phyloP scores from a whole-genome alignment of 2,329 filamentous ascomycete species.

The Nemania sp. region DNA sequence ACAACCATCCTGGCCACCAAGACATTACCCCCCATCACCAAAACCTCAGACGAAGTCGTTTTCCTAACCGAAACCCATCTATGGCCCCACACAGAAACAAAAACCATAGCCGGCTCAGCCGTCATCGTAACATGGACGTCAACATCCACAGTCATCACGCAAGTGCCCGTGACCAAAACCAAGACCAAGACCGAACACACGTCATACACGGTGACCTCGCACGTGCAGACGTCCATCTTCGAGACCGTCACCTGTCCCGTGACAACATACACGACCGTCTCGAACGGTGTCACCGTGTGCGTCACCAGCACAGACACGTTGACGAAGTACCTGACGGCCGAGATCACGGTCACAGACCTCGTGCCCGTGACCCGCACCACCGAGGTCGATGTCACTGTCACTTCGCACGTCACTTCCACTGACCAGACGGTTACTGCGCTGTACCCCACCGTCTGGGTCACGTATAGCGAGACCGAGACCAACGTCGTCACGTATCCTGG shows the following conservation, averaged over 20 bases:
- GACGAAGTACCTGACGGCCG: conserved; percentile 44
- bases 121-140: conserved; percentile 47
- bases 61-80: conserved; percentile 50
- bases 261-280: conserved; percentile 48
- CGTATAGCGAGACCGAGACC: conserved; percentile 38
- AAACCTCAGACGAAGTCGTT: conserved; percentile 43
- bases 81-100: conserved; percentile 50
- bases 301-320: conserved; percentile 49
- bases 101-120: conserved; percentile 47
- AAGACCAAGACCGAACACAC: conserved; percentile 35
- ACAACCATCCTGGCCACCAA: conserved; percentile 23
- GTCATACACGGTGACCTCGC: conserved; percentile 39
- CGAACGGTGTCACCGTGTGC: conserved; percentile 45
- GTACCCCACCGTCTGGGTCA: conserved; percentile 39
- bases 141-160: conserved; percentile 42
- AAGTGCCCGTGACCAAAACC: conserved; percentile 35
- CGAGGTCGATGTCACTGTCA: conserved; percentile 46
- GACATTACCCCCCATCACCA: conserved; percentile 41
- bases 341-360: conserved; percentile 44
- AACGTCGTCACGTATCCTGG: conserved; percentile 39
- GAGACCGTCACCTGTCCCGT: conserved; percentile 46
- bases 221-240: conserved; percentile 38
- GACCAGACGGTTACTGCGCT: conserved; percentile 41
- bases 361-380: conserved; percentile 47
- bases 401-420: conserved; percentile 40